These are phyloP conservation scores for Trichoderma arundinaceum DNA, from an alignment of 2,329 filamentous ascomycete species.

Conservation along the genomic window DNA sequence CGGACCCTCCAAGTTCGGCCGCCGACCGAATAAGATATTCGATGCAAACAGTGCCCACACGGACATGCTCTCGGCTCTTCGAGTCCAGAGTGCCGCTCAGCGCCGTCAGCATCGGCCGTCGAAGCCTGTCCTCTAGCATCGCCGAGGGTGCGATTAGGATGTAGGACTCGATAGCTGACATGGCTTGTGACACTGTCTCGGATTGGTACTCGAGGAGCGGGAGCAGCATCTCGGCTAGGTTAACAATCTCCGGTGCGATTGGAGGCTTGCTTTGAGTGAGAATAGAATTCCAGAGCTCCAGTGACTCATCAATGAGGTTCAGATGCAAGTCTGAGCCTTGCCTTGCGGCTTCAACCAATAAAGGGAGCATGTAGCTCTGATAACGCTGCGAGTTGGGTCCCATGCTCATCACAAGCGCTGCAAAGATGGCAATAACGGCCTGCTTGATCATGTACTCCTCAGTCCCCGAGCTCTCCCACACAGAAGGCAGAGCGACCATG, in stretches of 20 bases:
- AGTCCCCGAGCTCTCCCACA: constrained; percentile 81
- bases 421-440: constrained; percentile 83
- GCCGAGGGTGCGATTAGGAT: constrained; percentile 72
- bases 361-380: constrained; percentile 78
- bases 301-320: constrained; percentile 87
- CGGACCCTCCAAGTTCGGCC: constrained; percentile 63
- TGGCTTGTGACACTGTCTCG: constrained; percentile 64
- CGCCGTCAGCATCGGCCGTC: constrained; percentile 55
- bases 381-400: constrained; percentile 77
- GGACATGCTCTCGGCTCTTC: constrained; percentile 62
- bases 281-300: constrained; percentile 86
- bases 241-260: constrained; percentile 64
- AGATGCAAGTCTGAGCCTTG: constrained; percentile 75
- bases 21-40: constrained; percentile 70
- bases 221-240: constrained; percentile 66
- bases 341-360: constrained; percentile 80
- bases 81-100: constrained; percentile 57
- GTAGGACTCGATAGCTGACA: constrained; percentile 73
- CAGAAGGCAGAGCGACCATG: constrained; percentile 75
- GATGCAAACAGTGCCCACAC: constrained; percentile 64
- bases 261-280: constrained; percentile 69
- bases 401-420: constrained; percentile 85
- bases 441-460: constrained; percentile 95
- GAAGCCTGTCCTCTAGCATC: constrained; percentile 63
- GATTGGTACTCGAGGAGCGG: constrained; percentile 70